Evolutionary conservation across 345 rosid genomes (phyloP).

Genomic region (Gossypium bickii): DNA sequence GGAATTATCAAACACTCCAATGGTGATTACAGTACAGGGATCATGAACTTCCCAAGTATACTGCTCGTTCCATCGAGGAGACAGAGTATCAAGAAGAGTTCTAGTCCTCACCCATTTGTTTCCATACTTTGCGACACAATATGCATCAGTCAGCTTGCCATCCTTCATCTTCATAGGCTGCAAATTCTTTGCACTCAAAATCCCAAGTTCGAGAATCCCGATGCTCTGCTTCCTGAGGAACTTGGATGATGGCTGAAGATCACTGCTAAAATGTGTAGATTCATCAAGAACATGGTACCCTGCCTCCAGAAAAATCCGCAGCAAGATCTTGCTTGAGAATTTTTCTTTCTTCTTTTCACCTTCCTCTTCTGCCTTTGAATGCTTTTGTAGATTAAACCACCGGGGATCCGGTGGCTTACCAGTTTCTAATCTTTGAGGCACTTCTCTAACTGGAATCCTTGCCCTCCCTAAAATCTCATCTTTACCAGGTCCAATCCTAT

Average conservation of each 20-base stretch:
- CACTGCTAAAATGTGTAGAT: conserved; percentile 88
- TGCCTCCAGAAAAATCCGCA: conserved; percentile 59
- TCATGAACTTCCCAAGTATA: conserved; percentile 97
- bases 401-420: conserved; percentile 54
- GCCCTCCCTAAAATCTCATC: conserved; percentile 69
- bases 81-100: conserved; percentile 72
- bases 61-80: conserved; percentile 90
- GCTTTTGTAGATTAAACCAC: conserved; percentile 70
- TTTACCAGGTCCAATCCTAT: conserved; percentile 65
- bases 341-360: conserved; percentile 75
- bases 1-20: conserved; percentile 79
- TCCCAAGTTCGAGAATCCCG: conserved; percentile 84
- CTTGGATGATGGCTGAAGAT: conserved; percentile 89
- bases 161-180: conserved; percentile 84
- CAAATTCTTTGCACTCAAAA: conserved; percentile 75
- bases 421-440: conserved; percentile 52
- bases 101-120: conserved; percentile 96
- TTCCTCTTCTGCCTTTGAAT: conserved; percentile 41
- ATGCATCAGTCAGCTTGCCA: conserved; percentile 75
- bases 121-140: conserved; percentile 94
- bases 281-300: conserved; percentile 99
- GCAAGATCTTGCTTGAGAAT: conserved; percentile 78
- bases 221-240: conserved; percentile 63
- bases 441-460: conserved; percentile 39
- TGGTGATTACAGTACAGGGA: conserved; percentile 89